Evolutionary conservation across 2,329 filamentous ascomycete species (phyloP).

Genomic region (Orbilia oligospora): DNA sequence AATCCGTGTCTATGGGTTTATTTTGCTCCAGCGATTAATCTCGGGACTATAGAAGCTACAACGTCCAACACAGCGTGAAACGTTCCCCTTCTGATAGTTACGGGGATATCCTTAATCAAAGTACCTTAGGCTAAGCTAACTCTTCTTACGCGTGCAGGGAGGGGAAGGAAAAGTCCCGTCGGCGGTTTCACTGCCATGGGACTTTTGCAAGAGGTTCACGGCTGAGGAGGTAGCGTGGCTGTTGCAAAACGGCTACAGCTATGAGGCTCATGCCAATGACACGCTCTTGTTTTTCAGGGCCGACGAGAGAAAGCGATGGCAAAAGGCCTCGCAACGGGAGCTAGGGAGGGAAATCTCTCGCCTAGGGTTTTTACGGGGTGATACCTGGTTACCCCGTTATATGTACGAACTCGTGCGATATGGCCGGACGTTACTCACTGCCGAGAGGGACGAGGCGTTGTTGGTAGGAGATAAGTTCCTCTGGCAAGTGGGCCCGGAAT

Average conservation of each 20-base stretch:
- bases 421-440: conserved; percentile 14
- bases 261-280: conserved; percentile 13
- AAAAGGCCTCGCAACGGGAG: not conserved
- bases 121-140: not conserved
- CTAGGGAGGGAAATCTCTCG: conserved; percentile 6
- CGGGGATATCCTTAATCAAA: no score
- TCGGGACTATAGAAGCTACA: no score
- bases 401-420: conserved; percentile 20
- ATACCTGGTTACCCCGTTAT: conserved; percentile 15
- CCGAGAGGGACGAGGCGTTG: conserved; percentile 13
- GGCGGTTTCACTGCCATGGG: conserved; percentile 17
- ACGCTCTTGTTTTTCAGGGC: conserved; percentile 29
- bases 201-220: conserved; percentile 11
- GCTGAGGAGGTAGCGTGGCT: conserved; percentile 25
- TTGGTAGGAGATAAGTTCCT: not conserved
- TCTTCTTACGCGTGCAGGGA: not conserved
- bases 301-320: conserved; percentile 17
- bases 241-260: conserved; percentile 20
- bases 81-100: no score
- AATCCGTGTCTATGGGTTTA: no score
- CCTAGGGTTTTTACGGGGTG: conserved; percentile 11
- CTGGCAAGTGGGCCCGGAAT: not conserved
- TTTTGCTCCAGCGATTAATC: no score
- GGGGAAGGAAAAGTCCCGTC: not conserved
- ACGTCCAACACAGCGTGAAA: no score